These are phyloP conservation scores for Aspergillus affinis DNA, from an alignment of 495 filamentous ascomycete species.

Conservation along the genomic window DNA sequence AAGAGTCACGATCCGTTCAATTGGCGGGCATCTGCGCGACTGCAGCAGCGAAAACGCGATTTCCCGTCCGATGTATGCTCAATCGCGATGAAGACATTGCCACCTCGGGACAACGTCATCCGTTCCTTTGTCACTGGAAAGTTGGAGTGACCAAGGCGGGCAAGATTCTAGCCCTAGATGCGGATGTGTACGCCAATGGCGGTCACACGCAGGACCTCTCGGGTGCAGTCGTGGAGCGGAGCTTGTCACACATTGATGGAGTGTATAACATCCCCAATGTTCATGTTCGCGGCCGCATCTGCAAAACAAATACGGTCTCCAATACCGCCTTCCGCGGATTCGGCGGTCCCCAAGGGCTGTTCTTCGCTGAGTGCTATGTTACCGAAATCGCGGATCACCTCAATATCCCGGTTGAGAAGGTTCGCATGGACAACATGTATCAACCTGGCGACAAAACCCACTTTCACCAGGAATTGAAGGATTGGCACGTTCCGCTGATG, in stretches of 20 bases:
- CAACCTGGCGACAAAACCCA: conserved; percentile 76
- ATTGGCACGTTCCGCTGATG: conserved; percentile 96
- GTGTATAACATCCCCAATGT: conserved; percentile 88
- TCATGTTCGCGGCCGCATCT: conserved; percentile 78
- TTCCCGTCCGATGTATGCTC: conserved; percentile 92
- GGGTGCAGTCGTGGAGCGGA: conserved; percentile 81
- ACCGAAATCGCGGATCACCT: conserved; percentile 86
- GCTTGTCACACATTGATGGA: conserved; percentile 80
- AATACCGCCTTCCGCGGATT: conserved; percentile 98
- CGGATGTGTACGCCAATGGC: conserved; percentile 88
- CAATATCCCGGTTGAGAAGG: conserved; percentile 76
- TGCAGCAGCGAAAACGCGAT: conserved; percentile 77
- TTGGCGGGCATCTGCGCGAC: conserved; percentile 80
- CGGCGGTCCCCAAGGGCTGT: conserved; percentile 94
- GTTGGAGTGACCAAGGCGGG: conserved; percentile 91
- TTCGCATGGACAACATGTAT: conserved; percentile 92
- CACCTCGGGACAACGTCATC: conserved; percentile 89
- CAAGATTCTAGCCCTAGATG: conserved; percentile 87
- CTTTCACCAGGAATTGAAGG: conserved; percentile 84
- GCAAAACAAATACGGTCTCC: conserved; percentile 93
- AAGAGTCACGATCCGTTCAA: conserved; percentile 86
- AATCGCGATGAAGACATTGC: conserved; percentile 96
- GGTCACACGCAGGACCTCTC: conserved; percentile 92
- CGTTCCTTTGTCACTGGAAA: conserved; percentile 89
- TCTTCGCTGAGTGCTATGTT: conserved; percentile 89